Percentiles rank a stretch among this genome's conserved stretches.
Evolutionary conservation across 75 land plant species (phyloP).

Genomic region (Azolla pinnata): DNA sequence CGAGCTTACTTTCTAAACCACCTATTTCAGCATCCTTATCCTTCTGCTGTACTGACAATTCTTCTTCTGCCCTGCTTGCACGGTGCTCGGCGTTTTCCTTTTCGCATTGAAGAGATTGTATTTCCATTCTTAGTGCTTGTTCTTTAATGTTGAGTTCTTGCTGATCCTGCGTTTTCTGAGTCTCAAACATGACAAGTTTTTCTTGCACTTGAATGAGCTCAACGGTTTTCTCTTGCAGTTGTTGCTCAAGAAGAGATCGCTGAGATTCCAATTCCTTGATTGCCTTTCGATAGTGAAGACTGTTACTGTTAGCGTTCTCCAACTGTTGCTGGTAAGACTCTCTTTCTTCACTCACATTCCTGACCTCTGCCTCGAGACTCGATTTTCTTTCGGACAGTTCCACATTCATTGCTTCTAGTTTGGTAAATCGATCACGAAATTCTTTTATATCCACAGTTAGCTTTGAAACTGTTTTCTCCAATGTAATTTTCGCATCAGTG

Average conservation of each 20-base stretch:
- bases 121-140: conserved; percentile 26
- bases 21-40: conserved; percentile 39
- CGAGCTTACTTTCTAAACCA: conserved; percentile 37
- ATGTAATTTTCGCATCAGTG: conserved; percentile 30
- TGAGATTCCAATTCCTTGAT: conserved; percentile 18
- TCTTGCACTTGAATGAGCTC: conserved; percentile 11
- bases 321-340: conserved; percentile 30
- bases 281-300: conserved; percentile 30
- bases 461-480: conserved; percentile 41
- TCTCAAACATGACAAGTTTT: conserved; percentile 34
- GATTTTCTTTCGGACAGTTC: conserved; percentile 44
- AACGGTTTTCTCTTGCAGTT: conserved; percentile 28
- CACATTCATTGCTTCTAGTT: conserved; percentile 50
- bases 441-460: conserved; percentile 31
- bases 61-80: conserved; percentile 19
- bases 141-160: conserved; percentile 39
- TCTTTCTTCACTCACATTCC: conserved; percentile 40
- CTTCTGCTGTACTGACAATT: conserved; percentile 17
- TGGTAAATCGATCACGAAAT: conserved; percentile 38
- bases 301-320: conserved; percentile 23
- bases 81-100: conserved; percentile 32
- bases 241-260: conserved; percentile 28
- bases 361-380: conserved; percentile 57
- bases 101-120: conserved; percentile 26
- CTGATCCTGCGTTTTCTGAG: conserved; percentile 30